Percentiles rank a stretch among this genome's conserved stretches.
Evolutionary conservation across 2,329 filamentous ascomycete species (phyloP).

Genomic region (Nigrospora osmanthi): DNA sequence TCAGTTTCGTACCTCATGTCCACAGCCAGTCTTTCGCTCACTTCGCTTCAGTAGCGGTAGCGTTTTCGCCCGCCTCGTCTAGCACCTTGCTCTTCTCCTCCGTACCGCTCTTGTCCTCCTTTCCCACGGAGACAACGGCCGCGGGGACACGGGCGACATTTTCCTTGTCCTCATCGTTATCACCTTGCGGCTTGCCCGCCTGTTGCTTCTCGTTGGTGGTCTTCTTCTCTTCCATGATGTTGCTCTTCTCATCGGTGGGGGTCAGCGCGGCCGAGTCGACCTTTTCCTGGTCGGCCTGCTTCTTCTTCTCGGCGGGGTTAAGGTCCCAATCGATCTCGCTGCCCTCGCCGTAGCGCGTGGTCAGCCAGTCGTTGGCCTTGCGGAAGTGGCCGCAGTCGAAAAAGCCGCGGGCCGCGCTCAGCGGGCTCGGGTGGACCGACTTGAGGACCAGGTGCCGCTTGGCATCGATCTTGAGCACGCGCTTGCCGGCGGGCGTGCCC

Average conservation of each 20-base stretch:
- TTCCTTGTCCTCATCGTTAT: slow-evolving; percentile 9
- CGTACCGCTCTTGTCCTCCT: slow-evolving; percentile 12
- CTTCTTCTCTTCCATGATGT: not conserved
- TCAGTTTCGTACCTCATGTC: slow-evolving; percentile 1
- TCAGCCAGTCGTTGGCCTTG: slow-evolving; percentile 79
- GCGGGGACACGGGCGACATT: slow-evolving; percentile 4
- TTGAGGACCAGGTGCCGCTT: slow-evolving; percentile 74
- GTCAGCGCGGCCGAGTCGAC: slow-evolving; percentile 2
- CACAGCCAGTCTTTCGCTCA: not conserved
- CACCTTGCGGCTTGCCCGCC: slow-evolving; percentile 3
- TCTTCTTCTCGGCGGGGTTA: slow-evolving; percentile 12
- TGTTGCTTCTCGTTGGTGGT: not conserved
- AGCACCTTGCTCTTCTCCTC: slow-evolving; percentile 19
- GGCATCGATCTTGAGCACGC: slow-evolving; percentile 66
- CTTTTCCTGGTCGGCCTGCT: slow-evolving; percentile 9
- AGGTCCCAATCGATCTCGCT: slow-evolving; percentile 81
- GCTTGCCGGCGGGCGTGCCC: slow-evolving; percentile 77
- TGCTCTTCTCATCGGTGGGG: not conserved
- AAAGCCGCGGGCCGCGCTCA: slow-evolving; percentile 77
- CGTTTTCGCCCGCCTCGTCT: slow-evolving; percentile 19
- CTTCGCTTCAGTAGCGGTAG: not conserved
- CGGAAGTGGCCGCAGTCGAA: slow-evolving; percentile 78
- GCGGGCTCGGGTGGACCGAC: slow-evolving; percentile 86
- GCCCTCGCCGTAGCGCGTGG: slow-evolving; percentile 67
- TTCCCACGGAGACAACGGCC: slow-evolving; percentile 13